These are phyloP conservation scores for Puccinia polysora DNA, from an alignment of 1,284 basidiomycete genomes.

Conservation along the genomic window DNA sequence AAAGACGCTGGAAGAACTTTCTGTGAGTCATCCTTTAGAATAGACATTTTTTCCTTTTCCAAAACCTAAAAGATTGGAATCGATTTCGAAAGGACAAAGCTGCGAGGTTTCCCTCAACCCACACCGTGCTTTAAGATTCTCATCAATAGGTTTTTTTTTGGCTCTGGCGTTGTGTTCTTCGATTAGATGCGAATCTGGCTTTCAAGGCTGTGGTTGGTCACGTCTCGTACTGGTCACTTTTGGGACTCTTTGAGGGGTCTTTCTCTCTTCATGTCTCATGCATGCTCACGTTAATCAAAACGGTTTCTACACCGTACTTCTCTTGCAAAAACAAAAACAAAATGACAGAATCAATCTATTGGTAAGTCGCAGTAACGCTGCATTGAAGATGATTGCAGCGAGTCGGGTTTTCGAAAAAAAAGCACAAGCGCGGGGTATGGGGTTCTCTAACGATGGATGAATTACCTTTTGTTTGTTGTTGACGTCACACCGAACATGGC, in stretches of 20 bases:
- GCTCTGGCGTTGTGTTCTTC: conserved; percentile 49
- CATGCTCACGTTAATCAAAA: background rate
- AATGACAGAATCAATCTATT: conserved; percentile 15
- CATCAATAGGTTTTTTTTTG: background rate
- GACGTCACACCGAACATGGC: conserved; percentile 18
- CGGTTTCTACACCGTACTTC: background rate
- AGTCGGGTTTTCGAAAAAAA: background rate
- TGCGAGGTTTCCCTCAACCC: background rate
- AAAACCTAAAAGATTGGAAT: background rate
- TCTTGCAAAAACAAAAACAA: background rate
- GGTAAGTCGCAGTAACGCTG: conserved; percentile 32
- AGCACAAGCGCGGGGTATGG: background rate
- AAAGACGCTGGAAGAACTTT: conserved; percentile 74
- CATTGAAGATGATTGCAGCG: conserved; percentile 30
- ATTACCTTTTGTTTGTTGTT: conserved; percentile 6
- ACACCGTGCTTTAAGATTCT: background rate
- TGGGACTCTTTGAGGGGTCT: background rate
- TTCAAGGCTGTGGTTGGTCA: conserved; percentile 71
- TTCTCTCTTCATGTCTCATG: background rate
- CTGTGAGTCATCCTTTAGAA: conserved; percentile 61
- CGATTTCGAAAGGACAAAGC: background rate
- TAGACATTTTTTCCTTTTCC: background rate
- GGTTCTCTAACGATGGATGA: background rate
- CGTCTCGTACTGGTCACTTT: background rate
- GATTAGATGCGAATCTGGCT: conserved; percentile 65